Percentiles rank a stretch among this genome's conserved stretches.
Conservation (phyloP, 2,329 filamentous ascomycete species). For the Colletotrichum sp. region DNA sequence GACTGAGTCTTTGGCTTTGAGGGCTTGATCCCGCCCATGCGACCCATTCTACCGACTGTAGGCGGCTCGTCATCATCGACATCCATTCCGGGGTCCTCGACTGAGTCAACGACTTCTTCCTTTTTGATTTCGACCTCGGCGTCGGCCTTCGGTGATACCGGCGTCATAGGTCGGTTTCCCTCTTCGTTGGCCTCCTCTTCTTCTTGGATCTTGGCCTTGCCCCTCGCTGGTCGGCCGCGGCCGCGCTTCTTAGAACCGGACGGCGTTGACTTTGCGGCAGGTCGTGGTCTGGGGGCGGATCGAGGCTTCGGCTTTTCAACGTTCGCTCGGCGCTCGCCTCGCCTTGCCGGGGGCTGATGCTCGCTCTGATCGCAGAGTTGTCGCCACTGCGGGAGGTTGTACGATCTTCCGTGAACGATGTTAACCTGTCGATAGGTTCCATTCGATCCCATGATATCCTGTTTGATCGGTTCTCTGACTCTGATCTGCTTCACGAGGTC, state of each 20-base stretch:
- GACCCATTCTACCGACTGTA: constrained; percentile 36
- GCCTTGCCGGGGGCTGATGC: constrained; percentile 90
- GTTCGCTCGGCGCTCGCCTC: constrained; percentile 79
- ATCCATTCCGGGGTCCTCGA: constrained; percentile 50
- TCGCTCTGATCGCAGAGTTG: constrained; percentile 92
- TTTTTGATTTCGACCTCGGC: constrained; percentile 30
- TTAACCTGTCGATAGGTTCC: constrained; percentile 98
- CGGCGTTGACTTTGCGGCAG: constrained; percentile 25
- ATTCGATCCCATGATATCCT: constrained; percentile 95
- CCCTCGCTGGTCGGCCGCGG: constrained; percentile 43
- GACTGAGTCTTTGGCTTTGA: constrained; percentile 71
- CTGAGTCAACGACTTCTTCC: constrained; percentile 48
- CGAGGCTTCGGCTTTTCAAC: constrained; percentile 56
- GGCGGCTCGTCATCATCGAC: constrained; percentile 44
- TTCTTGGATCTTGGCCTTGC: constrained; percentile 39
- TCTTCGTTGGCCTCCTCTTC: constrained; percentile 37
- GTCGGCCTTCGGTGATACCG: constrained; percentile 37
- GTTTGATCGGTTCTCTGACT: constrained; percentile 96
- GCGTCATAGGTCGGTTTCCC: constrained; percentile 23
- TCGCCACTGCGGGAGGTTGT: constrained; percentile 97
- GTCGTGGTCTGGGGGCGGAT: constrained; percentile 36
- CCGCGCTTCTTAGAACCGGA: constrained; percentile 43
- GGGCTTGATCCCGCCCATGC: constrained; percentile 55
- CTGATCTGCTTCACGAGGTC: constrained; percentile 89
- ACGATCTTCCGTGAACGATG: constrained; percentile 92